These are phyloP conservation scores for Urtica urens DNA, from an alignment of 306 rosid genomes.

Conservation along the genomic window DNA sequence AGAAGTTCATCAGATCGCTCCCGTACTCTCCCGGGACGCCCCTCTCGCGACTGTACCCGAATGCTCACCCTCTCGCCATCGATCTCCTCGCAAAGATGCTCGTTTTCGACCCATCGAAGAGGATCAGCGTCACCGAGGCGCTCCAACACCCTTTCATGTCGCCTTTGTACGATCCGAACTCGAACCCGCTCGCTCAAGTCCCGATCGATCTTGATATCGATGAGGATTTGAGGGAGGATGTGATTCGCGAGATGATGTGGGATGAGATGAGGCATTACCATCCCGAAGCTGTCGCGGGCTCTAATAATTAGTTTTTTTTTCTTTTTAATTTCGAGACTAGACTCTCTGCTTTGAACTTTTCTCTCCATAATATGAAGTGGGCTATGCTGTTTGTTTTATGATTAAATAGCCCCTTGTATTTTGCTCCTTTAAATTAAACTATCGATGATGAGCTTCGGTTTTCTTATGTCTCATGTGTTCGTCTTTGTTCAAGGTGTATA, in stretches of 20 bases:
- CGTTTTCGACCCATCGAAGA: conserved; percentile 87
- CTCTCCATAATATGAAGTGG: background rate
- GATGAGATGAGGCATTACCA: conserved; percentile 82
- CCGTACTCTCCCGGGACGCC: conserved; percentile 52
- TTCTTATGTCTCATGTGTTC: no score
- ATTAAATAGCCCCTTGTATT: conserved; percentile 17
- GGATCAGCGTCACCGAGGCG: conserved; percentile 71
- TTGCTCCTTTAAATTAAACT: no score
- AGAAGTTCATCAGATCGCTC: conserved; percentile 52
- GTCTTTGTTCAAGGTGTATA: no score
- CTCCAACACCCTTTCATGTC: conserved; percentile 92
- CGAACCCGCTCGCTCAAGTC: conserved; percentile 62
- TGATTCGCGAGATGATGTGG: conserved; percentile 98
- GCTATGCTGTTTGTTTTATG: conserved; percentile 28
- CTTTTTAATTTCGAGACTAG: conserved; percentile 25
- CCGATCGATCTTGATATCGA: conserved; percentile 87
- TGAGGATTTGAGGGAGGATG: conserved; percentile 83
- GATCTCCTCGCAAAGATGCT: conserved; percentile 84
- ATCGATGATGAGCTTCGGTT: no score
- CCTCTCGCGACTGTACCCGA: conserved; percentile 55
- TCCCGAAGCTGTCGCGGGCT: conserved; percentile 48
- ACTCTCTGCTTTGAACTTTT: background rate
- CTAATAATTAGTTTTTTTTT: conserved; percentile 15
- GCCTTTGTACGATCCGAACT: conserved; percentile 59
- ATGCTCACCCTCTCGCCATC: conserved; percentile 72